Evolutionary conservation across 1,284 basidiomycete genomes (phyloP).

Genomic region (Melampsora larici-populina): DNA sequence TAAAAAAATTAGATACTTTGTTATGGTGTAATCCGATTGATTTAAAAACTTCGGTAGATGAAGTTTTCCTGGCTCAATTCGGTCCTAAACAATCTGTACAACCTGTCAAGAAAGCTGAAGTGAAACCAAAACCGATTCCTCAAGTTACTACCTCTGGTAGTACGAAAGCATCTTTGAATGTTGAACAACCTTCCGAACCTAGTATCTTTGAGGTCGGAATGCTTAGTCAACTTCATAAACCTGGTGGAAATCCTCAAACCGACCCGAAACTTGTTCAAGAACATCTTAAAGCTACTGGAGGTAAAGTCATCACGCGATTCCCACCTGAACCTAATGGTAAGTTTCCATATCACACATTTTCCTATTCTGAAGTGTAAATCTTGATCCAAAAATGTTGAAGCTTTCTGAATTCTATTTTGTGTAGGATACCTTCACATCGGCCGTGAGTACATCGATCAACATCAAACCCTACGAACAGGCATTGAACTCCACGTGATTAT

Average conservation of each 20-base stretch:
- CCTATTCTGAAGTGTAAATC: neutral
- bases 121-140: constrained; percentile 61
- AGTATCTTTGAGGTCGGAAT: constrained; percentile 93
- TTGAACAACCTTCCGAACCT: constrained; percentile 13
- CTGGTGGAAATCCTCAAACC: constrained; percentile 89
- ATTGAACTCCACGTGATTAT: no score
- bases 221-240: constrained; percentile 85
- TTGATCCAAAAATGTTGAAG: neutral
- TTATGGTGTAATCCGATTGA: constrained; percentile 89
- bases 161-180: constrained; percentile 49
- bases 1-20: constrained; percentile 48
- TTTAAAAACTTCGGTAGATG: constrained; percentile 81
- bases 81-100: constrained; percentile 63
- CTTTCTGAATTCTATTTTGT: neutral
- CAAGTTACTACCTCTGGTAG: constrained; percentile 50
- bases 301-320: constrained; percentile 89
- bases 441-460: neutral
- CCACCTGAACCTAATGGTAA: constrained; percentile 75
- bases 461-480: no score
- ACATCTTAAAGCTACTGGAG: constrained; percentile 77
- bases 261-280: constrained; percentile 71
- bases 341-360: neutral
- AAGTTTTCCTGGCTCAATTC: constrained; percentile 69
- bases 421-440: constrained; percentile 37
- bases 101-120: constrained; percentile 61